These are phyloP conservation scores for Penicillium verhagenii DNA, from an alignment of 495 filamentous ascomycete species.

Conservation along the genomic window DNA sequence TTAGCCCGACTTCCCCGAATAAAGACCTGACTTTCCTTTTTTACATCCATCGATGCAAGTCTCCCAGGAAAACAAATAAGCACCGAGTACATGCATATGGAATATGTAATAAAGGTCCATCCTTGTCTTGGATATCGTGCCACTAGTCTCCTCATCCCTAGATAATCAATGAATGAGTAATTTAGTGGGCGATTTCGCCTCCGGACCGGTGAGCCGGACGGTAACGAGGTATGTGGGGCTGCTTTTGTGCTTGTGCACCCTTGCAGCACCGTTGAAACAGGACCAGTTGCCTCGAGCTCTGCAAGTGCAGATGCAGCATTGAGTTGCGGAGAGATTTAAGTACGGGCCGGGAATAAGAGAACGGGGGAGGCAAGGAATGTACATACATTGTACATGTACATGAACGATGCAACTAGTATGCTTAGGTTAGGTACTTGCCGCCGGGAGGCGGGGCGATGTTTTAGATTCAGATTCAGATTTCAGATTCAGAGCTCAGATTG, in stretches of 20 bases:
- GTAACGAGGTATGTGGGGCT: not conserved
- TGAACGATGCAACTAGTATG: too few relatives aligned
- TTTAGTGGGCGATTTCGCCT: not conserved
- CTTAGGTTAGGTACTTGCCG: too few relatives aligned
- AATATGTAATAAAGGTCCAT: too few relatives aligned
- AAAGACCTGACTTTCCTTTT: not conserved
- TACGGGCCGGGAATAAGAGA: not conserved
- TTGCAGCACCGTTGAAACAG: not conserved
- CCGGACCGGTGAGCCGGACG: not conserved
- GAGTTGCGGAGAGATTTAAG: not conserved
- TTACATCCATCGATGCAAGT: too few relatives aligned
- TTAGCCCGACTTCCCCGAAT: not conserved
- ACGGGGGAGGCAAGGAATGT: slow-evolving; percentile 1
- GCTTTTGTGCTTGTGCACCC: too few relatives aligned
- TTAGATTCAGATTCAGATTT: not conserved
- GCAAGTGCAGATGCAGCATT: too few relatives aligned
- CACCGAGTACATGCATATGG: too few relatives aligned
- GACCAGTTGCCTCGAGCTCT: not conserved
- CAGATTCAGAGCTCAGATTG: too few relatives aligned
- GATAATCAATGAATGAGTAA: not conserved
- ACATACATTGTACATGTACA: not conserved
- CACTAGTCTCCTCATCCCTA: not conserved
- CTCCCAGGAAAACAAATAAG: too few relatives aligned
- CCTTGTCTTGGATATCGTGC: not conserved
- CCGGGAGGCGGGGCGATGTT: too few relatives aligned